Conservation (phyloP, 805 yeast species). For the Yarrowia divulgata region DNA sequence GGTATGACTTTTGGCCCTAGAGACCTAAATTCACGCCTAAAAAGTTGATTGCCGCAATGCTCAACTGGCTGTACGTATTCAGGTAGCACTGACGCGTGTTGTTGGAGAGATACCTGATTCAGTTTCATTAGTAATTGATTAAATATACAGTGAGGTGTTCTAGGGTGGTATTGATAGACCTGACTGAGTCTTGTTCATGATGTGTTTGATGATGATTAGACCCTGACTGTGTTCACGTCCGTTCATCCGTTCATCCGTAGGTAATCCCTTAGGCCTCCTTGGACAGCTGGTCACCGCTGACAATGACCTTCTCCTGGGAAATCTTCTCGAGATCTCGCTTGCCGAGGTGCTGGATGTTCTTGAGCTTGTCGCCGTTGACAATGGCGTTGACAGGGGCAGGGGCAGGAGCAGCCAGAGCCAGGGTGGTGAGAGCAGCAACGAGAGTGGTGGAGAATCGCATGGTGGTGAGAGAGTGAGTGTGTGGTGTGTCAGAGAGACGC, state of each 20-base stretch:
- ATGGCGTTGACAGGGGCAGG: conserved; percentile 18
- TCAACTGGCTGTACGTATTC: too few relatives aligned
- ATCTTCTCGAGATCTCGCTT: conserved; percentile 6
- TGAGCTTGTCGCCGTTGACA: conserved; percentile 25
- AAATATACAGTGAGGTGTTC: conserved; percentile 25
- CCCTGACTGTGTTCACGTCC: not conserved
- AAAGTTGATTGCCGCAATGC: too few relatives aligned
- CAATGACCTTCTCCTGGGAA: conserved; percentile 13
- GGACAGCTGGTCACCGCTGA: conserved; percentile 17
- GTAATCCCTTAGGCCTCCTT: too few relatives aligned
- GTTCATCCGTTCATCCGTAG: not conserved
- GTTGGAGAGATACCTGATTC: too few relatives aligned
- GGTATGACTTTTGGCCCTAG: too few relatives aligned
- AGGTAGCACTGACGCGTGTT: too few relatives aligned
- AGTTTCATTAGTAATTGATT: not conserved
- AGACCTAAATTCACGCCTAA: too few relatives aligned
- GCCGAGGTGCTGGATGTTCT: not conserved
- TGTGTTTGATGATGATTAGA: too few relatives aligned
- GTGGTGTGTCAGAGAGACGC: not conserved
- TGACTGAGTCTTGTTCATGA: too few relatives aligned
- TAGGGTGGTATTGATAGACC: too few relatives aligned
- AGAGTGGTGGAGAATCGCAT: conserved; percentile 11
- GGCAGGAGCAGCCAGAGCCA: conserved; percentile 30
- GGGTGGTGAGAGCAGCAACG: conserved; percentile 1
- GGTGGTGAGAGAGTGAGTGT: not conserved